Evolutionary conservation across 108 stramenopile genomes (phyloP).

Genomic region (Cyclostephanos invisitatus): DNA sequence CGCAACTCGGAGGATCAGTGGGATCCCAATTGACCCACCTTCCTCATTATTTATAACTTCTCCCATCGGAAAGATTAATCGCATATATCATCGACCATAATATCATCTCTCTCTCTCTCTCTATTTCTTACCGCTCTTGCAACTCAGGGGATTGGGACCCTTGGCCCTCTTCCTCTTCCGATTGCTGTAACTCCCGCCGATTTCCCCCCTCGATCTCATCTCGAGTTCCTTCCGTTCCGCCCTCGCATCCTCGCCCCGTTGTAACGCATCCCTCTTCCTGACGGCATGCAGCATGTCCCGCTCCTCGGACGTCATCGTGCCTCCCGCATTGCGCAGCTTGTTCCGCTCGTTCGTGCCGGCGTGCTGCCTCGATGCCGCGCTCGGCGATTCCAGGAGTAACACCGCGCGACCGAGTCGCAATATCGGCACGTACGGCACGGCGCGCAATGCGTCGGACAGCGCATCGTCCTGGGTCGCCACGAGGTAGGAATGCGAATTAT

Average conservation of each 20-base stretch:
- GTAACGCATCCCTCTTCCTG: constrained; percentile 35
- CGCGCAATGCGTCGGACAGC: constrained; percentile 58
- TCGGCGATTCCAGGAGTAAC: constrained; percentile 75
- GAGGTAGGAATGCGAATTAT: constrained; percentile 58
- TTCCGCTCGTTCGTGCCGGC: constrained; percentile 48
- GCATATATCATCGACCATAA: no score
- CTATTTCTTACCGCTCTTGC: constrained; percentile 50
- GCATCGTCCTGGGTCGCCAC: constrained; percentile 81
- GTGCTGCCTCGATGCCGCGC: constrained; percentile 57
- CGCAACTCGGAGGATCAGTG: no score
- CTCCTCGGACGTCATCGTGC: constrained; percentile 59
- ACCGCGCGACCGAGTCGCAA: constrained; percentile 72
- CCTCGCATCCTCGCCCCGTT: constrained; percentile 23
- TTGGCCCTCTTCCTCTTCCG: constrained; percentile 64
- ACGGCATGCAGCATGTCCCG: constrained; percentile 53
- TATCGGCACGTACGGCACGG: constrained; percentile 58
- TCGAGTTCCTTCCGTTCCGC: constrained; percentile 39
- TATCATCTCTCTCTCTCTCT: no score
- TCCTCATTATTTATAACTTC: no score
- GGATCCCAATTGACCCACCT: no score
- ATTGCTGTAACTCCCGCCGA: constrained; percentile 23
- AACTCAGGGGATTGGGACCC: constrained; percentile 82
- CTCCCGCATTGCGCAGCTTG: constrained; percentile 61
- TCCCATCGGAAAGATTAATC: no score
- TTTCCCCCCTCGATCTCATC: constrained; percentile 31